Percentiles rank a stretch among this genome's conserved stretches.
Conservation (phyloP, 73 alveolate species). For the Blepharisma japonicum region DNA sequence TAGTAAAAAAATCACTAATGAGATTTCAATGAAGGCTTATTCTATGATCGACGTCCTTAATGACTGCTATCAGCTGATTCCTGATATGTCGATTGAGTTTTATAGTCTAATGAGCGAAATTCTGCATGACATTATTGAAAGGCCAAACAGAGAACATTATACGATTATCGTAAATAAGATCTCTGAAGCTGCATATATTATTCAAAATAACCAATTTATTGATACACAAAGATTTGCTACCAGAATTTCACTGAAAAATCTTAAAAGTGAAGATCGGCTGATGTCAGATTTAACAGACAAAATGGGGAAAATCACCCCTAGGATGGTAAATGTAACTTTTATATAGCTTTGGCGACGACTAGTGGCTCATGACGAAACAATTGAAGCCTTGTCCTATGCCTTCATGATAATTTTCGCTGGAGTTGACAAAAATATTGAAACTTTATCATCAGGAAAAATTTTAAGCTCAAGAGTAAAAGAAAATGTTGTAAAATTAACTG, state of each 20-base stretch:
- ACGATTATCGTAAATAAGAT: no score
- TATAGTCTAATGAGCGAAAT: not conserved
- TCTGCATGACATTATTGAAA: not conserved
- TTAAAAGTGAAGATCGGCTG: no score
- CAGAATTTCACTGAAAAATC: no score
- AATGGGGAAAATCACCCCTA: not conserved
- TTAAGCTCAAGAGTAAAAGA: not conserved
- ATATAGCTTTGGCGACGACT: not conserved
- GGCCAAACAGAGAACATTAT: not conserved
- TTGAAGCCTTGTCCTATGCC: not conserved
- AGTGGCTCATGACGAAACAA: not conserved
- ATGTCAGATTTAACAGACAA: not conserved
- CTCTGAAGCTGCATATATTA: no score
- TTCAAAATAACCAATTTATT: no score
- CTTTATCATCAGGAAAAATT: not conserved
- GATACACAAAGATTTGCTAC: no score
- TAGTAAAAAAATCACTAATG: not conserved
- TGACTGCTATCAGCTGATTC: not conserved
- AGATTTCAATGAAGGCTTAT: not conserved
- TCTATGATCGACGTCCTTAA: conserved; percentile 15
- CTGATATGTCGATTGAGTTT: conserved; percentile 22
- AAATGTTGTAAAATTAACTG: not conserved
- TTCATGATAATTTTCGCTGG: not conserved
- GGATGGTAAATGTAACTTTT: not conserved
- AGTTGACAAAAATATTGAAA: not conserved